Base-by-base conservation (phyloP, 2,329 filamentous ascomycete species). In the Trichothecium roseum region DNA sequence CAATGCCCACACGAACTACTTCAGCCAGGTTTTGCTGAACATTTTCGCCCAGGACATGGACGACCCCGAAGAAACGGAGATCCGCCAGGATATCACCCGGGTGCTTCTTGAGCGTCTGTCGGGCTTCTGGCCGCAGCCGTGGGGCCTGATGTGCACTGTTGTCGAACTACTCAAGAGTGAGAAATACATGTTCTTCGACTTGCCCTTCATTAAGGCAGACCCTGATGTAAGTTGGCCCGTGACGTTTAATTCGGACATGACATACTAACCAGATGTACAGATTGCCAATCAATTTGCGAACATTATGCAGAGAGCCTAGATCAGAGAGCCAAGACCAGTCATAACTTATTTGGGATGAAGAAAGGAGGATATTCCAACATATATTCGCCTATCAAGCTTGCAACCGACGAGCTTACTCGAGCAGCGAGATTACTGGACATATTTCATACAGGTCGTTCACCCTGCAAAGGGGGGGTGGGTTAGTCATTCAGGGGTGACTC, bases 131-230 rank as follows among this genome's bases (percentile, higher is more conserved):
- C 89, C 89, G 35, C 89, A 96, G 55, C 89, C 93, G 14, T 96
- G 89, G 89, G 93, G 93, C 10, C 65, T 98, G 30, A 80, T 95
- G 54, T 80, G 88, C 42, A 89, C 87, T 26, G 72, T 94, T 41
- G 65, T 91, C 43, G 91, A 96, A 63, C 72, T 98, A 38, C 69
- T 94, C 46, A 93, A 94, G 68, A 95, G 94, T 55, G 80, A 84
- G 36, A 84, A 79, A 53, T 93, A 89, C 58, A 78, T 78, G 52
- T 94, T 98, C 68, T 96, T 93, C 66, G 84, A 91, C 34, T 69
- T 94, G 45, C 84, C 85, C 18, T 95, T 94, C 50, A 84, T 96
- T 60, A 93, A 94, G 66, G 74, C 81, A 45, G 77, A 81, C 46
- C 87, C 87, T 45, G 87, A 95, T 68, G 87, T 93, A 68, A 57